phyloP scores from a whole-genome alignment of 352 stramenopile genomes.

The Phytophthora macrochlamydospora region DNA sequence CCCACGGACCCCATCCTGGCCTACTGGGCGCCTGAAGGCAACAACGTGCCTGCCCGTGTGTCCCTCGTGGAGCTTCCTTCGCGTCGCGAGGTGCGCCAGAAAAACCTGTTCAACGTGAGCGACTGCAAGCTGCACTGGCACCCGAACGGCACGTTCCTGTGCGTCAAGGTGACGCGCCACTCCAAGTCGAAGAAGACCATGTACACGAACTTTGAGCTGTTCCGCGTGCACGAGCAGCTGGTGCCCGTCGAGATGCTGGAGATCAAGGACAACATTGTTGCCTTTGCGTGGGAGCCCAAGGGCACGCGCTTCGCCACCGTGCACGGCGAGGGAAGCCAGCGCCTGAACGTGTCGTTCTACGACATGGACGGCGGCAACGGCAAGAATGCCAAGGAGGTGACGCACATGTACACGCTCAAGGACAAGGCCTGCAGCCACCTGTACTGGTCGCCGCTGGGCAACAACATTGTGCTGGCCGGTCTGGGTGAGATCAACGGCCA shows the following conservation, averaged over 20 bases:
- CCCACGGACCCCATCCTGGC: conserved; percentile 94
- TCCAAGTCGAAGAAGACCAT: conserved; percentile 97
- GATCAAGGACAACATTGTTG: conserved; percentile 96
- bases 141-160: conserved; percentile 94
- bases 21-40: conserved; percentile 97
- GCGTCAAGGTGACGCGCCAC: conserved; percentile 89
- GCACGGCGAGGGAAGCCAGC: conserved; percentile 94
- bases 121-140: conserved; percentile 97
- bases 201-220: conserved; percentile 99
- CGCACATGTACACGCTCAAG: conserved; percentile 94
- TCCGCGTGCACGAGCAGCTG: conserved; percentile 94
- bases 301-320: conserved; percentile 97
- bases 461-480: conserved; percentile 95
- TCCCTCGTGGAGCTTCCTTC: conserved; percentile 96
- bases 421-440: conserved; percentile 96
- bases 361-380: conserved; percentile 82
- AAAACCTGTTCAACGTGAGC: conserved; percentile 98
- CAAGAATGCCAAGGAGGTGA: conserved; percentile 89
- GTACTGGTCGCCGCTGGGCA: conserved; percentile 96
- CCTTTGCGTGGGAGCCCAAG: conserved; percentile 97
- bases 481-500: conserved; percentile 95
- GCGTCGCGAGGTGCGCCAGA: conserved; percentile 95
- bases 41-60: conserved; percentile 95
- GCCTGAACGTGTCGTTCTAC: conserved; percentile 97
- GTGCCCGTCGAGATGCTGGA: conserved; percentile 99